These are phyloP conservation scores for Microthyrium microscopicum DNA, from an alignment of 2,329 filamentous ascomycete genomes.

Conservation along the genomic window DNA sequence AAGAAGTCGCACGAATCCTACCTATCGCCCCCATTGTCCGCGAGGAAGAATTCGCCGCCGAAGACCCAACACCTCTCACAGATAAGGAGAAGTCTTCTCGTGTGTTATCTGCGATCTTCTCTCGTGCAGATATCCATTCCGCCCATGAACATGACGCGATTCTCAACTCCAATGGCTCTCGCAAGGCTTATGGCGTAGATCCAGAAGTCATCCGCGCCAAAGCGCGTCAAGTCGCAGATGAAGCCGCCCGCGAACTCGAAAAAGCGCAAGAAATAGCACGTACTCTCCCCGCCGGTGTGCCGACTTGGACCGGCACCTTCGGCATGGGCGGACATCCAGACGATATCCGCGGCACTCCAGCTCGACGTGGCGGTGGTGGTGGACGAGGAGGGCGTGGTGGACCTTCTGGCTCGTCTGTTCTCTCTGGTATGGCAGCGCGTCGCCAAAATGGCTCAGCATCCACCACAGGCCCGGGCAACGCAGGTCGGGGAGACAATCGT, in stretches of 20 bases:
- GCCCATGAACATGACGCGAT: conserved; percentile 88
- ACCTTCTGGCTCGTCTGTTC: conserved; percentile 23
- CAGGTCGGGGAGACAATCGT: conserved; percentile 7
- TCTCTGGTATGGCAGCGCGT: conserved; percentile 21
- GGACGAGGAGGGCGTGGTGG: conserved; percentile 18
- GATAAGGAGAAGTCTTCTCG: conserved; percentile 38
- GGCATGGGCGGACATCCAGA: conserved; percentile 61
- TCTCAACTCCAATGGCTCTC: conserved; percentile 44
- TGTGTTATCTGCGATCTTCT: conserved; percentile 79
- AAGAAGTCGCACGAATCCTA: conserved; percentile 63
- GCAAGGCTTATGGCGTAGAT: conserved; percentile 55
- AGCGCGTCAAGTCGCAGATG: conserved; percentile 60
- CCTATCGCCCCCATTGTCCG: conserved; percentile 36
- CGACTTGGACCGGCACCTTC: conserved; percentile 83
- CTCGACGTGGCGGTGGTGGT: conserved; percentile 10
- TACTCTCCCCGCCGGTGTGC: conserved; percentile 60
- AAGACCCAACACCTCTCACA: conserved; percentile 8
- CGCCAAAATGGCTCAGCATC: conserved; percentile 3
- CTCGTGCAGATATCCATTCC: conserved; percentile 71
- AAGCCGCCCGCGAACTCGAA: conserved; percentile 61
- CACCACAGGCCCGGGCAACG: neutral
- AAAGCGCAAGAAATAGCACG: conserved; percentile 57
- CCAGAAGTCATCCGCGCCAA: conserved; percentile 64
- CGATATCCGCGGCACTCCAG: conserved; percentile 15
- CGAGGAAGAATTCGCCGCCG: conserved; percentile 24